Evolutionary conservation across 108 stramenopile species (phyloP).

Genomic region (Pseudonitzschia delicatissima): DNA sequence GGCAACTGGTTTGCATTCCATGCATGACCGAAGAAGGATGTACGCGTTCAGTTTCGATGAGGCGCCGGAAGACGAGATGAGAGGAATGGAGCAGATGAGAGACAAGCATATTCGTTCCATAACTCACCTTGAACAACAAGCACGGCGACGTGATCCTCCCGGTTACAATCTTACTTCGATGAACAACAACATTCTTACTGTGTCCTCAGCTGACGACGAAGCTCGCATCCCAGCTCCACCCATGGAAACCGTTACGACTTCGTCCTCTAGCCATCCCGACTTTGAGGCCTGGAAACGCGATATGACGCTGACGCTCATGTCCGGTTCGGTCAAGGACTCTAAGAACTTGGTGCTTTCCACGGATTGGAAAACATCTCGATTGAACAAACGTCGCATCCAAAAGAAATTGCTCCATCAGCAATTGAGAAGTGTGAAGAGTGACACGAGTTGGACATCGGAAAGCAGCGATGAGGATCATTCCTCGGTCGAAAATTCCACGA

Average conservation of each 20-base stretch:
- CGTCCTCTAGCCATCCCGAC: not conserved
- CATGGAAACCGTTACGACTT: not conserved
- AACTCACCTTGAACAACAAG: too few relatives aligned
- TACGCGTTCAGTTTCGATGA: too few relatives aligned
- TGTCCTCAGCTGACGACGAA: not conserved
- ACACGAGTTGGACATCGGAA: not conserved
- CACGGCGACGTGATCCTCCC: too few relatives aligned
- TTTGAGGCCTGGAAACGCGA: conserved; percentile 7
- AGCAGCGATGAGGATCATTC: not conserved
- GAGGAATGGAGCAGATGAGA: too few relatives aligned
- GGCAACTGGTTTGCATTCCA: too few relatives aligned
- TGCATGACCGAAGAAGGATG: too few relatives aligned
- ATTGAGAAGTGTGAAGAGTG: not conserved
- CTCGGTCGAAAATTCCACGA: not conserved
- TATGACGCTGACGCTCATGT: not conserved
- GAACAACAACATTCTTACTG: too few relatives aligned
- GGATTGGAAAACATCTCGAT: not conserved
- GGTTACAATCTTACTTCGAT: too few relatives aligned
- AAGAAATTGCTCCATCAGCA: not conserved
- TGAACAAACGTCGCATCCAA: not conserved
- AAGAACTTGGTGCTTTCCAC: not conserved
- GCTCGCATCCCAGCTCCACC: conserved; percentile 1
- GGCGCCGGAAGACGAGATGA: too few relatives aligned
- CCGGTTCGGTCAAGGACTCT: not conserved
- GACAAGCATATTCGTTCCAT: too few relatives aligned